Base-by-base conservation (phyloP, 129 eudicot genomes). In the Flaveria robusta region DNA sequence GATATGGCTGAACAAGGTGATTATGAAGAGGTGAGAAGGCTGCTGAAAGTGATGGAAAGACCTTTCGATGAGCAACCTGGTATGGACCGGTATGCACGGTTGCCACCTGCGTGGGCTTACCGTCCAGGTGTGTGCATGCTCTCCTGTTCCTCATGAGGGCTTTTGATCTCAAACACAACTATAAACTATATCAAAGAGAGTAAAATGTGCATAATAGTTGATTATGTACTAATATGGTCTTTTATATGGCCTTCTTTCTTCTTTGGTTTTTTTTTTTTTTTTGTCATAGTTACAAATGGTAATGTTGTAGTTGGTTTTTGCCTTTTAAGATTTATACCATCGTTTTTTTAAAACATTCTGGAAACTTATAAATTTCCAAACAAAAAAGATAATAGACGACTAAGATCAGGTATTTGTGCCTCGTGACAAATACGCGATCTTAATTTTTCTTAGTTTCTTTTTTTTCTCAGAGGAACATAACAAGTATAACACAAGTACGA, bases 21-120 rank as follows among this genome's bases (percentile, higher is more conserved):
- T 73, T 93, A 86, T 83, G 87, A 60, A 76, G 98, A 88, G 85
- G 93, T 93, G 50, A 87, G 91, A 2, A 59, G 87, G 29, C 82
- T 93, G 18, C 78, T 93, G 10, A 93, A 90, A 74, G 97, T 93
- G 14, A 87, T 93, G 92, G 83, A 87, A 60, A 79, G 77, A 9
- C 98, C 98, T 7, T 93, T 67, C 56, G 97, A 93, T 54, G 98
- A 93, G 45, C 97, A 93, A 83, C 98, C 98, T 0, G 96, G 93
- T 34, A 90, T 90, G 97, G 96, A 93, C 74, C 88, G 77, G 71
- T 93, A 93, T 63, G 96, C 96, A 3, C 96, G 97, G 14, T 75
- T 93, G 80, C 98, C 98, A 20, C 98, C 97, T 5, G 97, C 98
- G 0, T 93, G 97, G 98, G 98, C 98, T 19, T 93, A 93, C 59